Percentiles rank a stretch among this genome's conserved stretches.
These are phyloP conservation scores for Eimeria falciformis DNA, from an alignment of 169 alveolate species.

Conservation along the genomic window DNA sequence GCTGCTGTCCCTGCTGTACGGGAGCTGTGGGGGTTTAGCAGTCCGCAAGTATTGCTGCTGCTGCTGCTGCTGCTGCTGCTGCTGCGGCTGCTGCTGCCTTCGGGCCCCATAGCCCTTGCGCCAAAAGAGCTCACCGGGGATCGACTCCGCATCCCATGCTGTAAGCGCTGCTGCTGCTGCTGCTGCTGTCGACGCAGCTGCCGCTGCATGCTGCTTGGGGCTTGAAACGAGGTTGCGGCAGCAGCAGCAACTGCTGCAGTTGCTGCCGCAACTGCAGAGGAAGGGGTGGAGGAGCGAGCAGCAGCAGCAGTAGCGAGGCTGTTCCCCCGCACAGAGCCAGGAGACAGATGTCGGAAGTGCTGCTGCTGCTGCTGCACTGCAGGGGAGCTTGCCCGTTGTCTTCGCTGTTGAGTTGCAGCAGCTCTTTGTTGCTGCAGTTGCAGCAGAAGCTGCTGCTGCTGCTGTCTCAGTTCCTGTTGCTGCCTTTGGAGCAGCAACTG, in stretches of 20 bases:
- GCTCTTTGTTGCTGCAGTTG: no score
- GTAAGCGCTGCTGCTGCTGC: neutral
- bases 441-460: neutral
- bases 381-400: neutral
- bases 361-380: neutral
- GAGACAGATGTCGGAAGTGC: neutral
- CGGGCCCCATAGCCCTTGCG: neutral
- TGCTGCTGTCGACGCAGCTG: neutral
- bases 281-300: neutral
- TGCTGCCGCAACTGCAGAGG: neutral
- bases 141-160: neutral
- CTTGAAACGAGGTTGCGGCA: neutral
- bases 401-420: neutral
- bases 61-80: conserved; percentile 47
- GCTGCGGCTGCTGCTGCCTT: conserved; percentile 18
- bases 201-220: neutral
- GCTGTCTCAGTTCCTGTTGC: conserved; percentile 7
- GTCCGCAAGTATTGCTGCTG: neutral
- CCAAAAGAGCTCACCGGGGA: neutral
- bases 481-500: neutral
- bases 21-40: neutral
- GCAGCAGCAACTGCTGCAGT: neutral
- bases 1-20: neutral
- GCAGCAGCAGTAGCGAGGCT: neutral
- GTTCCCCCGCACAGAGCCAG: neutral